These are phyloP conservation scores for Escovopsis sp. DNA, from an alignment of 2,329 filamentous ascomycete species.

Conservation along the genomic window DNA sequence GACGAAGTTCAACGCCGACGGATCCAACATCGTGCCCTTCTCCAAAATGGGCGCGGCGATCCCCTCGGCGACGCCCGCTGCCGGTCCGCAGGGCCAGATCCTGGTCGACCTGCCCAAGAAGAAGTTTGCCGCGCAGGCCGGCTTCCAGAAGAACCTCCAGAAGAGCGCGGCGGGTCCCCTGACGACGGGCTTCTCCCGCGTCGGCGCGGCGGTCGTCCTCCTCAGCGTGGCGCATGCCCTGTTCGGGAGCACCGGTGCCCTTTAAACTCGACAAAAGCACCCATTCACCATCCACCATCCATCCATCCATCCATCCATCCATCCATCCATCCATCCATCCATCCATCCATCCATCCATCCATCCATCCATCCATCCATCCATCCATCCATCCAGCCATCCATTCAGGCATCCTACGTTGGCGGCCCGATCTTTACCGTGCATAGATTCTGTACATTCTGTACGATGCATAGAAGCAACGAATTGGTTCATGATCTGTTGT, in stretches of 20 bases:
- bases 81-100: conserved; percentile 21
- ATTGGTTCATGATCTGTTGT: too few species aligned
- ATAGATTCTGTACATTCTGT: too few species aligned
- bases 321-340: too few species aligned
- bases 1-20: conserved; percentile 39
- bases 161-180: conserved; percentile 8
- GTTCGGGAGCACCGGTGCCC: conserved; percentile 2
- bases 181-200: conserved; percentile 4
- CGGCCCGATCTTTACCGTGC: too few species aligned
- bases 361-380: too few species aligned
- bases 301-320: too few species aligned
- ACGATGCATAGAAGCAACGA: too few species aligned
- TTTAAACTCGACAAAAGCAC: conserved; percentile 1
- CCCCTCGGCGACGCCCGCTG: conserved; percentile 31
- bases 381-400: too few species aligned
- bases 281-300: too few species aligned
- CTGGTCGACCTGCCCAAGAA: conserved; percentile 8
- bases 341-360: too few species aligned
- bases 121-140: conserved; percentile 15
- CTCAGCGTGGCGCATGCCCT: conserved; percentile 11
- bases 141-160: conserved; percentile 12
- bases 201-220: conserved; percentile 7
- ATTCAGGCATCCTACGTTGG: too few species aligned
- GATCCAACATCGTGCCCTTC: conserved; percentile 34
- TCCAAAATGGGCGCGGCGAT: conserved; percentile 32